Conservation (phyloP, 2,329 filamentous ascomycete genomes). For the Ophiostoma piceae region DNA sequence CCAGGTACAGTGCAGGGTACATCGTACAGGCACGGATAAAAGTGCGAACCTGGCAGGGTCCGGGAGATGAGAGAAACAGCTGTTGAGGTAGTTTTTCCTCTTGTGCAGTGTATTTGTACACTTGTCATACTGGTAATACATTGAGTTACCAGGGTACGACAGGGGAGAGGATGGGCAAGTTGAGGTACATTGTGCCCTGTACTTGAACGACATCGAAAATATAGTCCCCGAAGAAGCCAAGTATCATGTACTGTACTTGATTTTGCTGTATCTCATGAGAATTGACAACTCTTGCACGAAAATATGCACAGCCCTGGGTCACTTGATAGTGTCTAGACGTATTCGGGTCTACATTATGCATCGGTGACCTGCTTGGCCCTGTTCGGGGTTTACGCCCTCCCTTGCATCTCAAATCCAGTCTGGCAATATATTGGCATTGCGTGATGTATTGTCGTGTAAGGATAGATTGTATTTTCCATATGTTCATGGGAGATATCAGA, state of each 20-base stretch:
- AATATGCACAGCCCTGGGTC: background rate
- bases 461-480: no score
- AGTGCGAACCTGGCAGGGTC: background rate
- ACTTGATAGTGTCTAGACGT: background rate
- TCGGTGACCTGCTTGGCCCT: background rate
- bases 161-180: background rate
- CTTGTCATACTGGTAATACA: background rate
- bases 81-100: conserved; percentile 1
- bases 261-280: no score
- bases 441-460: background rate
- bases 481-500: background rate
- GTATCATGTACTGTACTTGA: background rate
- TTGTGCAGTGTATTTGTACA: background rate
- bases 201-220: background rate
- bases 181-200: background rate
- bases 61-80: conserved; percentile 4
- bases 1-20: background rate
- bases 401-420: background rate
- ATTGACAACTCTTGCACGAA: background rate
- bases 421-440: background rate
- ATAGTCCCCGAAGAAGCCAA: background rate
- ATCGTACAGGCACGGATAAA: background rate
- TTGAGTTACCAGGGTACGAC: background rate
- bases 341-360: background rate
- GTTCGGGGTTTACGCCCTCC: background rate